Evolutionary conservation across 768 basidiomycete genomes (phyloP).

Genomic region (Auriculariales sp.): DNA sequence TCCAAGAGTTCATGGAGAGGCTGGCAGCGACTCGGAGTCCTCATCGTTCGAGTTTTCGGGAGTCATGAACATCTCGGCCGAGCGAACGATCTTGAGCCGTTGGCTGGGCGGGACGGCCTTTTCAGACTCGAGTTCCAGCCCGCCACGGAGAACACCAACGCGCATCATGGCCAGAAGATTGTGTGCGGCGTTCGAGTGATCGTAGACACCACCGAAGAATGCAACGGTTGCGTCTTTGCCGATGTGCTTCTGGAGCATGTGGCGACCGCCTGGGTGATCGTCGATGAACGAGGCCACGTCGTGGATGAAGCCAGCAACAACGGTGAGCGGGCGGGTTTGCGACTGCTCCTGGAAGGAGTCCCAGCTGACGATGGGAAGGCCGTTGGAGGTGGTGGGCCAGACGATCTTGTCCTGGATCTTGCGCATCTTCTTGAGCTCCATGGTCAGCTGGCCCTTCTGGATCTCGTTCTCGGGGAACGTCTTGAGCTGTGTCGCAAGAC

Average conservation of each 20-base stretch:
- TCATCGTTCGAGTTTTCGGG: background rate
- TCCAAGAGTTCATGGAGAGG: no score
- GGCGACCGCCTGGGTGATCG: conserved; percentile 84
- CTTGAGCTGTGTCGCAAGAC: conserved; percentile 58
- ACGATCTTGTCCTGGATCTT: conserved; percentile 57
- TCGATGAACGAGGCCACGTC: conserved; percentile 75
- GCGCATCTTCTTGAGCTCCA: conserved; percentile 81
- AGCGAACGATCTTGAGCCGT: conserved; percentile 52
- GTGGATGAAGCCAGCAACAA: conserved; percentile 87
- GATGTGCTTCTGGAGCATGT: conserved; percentile 69
- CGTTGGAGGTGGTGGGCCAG: conserved; percentile 67
- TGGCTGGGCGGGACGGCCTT: conserved; percentile 60
- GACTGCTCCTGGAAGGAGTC: conserved; percentile 77
- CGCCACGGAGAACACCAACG: conserved; percentile 40
- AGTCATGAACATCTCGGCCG: conserved; percentile 29
- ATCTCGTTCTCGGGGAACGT: conserved; percentile 58
- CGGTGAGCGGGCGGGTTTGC: conserved; percentile 63
- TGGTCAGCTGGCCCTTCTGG: conserved; percentile 80
- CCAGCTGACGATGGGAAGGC: conserved; percentile 76
- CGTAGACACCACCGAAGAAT: conserved; percentile 87
- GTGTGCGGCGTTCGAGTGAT: conserved; percentile 79
- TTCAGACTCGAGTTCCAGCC: conserved; percentile 39
- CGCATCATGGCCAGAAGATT: conserved; percentile 54
- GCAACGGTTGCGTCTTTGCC: conserved; percentile 87
- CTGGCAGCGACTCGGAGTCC: no score